phyloP scores from a whole-genome alignment of 177 flowering plant species.

The Vitis hybrid region DNA sequence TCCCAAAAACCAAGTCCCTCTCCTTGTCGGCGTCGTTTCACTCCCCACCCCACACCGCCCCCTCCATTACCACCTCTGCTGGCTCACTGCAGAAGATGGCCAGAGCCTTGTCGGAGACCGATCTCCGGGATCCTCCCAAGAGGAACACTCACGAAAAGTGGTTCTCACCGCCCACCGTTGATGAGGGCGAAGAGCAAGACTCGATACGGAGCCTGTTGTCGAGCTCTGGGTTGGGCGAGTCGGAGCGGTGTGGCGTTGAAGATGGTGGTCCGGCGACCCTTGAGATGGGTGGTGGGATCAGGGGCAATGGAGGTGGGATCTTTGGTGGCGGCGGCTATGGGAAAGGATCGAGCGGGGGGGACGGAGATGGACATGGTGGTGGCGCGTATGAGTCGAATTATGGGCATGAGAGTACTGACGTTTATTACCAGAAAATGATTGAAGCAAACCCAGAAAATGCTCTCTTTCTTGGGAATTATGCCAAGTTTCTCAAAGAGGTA shows the following conservation, averaged over 20 bases:
- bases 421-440: slow-evolving; percentile 44
- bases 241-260: slow-evolving; percentile 3
- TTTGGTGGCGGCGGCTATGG: slow-evolving; percentile 23
- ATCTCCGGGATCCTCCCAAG: slow-evolving; percentile 7
- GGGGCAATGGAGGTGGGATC: slow-evolving; percentile 18
- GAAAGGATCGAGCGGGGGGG: slow-evolving; percentile 6
- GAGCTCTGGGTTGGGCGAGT: slow-evolving; percentile 32
- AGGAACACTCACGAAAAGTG: slow-evolving; percentile 3
- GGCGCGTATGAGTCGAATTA: slow-evolving; percentile 10
- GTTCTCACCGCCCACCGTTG: background rate
- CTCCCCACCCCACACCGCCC: background rate
- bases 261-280: slow-evolving; percentile 10
- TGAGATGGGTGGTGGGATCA: slow-evolving; percentile 20
- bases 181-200: slow-evolving; percentile 6
- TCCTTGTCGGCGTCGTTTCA: slow-evolving; percentile 13
- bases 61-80: background rate
- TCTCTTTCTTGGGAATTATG: slow-evolving; percentile 42
- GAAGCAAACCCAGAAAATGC: slow-evolving; percentile 40
- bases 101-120: slow-evolving; percentile 14
- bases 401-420: slow-evolving; percentile 29
- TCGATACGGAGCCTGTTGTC: slow-evolving; percentile 21
- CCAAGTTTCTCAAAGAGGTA: slow-evolving; percentile 49
- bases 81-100: slow-evolving; percentile 1
- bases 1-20: slow-evolving; percentile 21
- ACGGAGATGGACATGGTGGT: slow-evolving; percentile 9